A percentile compares a stretch with the other conserved stretches of the same genome.
phyloP scores from a whole-genome alignment of 495 filamentous ascomycete species.

The Xanthoparmelia taractica region DNA sequence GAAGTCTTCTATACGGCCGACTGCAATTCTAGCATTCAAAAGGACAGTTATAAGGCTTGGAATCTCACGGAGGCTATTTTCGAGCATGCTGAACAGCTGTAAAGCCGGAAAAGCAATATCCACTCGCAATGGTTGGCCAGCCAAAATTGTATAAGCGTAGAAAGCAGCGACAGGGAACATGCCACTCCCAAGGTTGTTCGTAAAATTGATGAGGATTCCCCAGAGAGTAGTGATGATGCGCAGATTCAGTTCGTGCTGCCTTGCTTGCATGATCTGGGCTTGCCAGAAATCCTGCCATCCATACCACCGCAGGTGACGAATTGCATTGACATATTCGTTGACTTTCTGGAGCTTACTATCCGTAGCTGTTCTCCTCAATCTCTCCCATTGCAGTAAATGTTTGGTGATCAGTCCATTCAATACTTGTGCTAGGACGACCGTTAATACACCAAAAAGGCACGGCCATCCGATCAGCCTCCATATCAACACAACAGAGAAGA shows the following conservation, averaged over 20 bases:
- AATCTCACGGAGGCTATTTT: conserved; percentile 59
- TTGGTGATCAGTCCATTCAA: conserved; percentile 58
- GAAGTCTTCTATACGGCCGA: conserved; percentile 72
- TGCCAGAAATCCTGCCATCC: conserved; percentile 81
- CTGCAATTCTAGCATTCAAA: conserved; percentile 65
- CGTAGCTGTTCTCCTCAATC: conserved; percentile 54
- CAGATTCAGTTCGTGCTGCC: conserved; percentile 58
- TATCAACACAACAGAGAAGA: conserved; percentile 60
- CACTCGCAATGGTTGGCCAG: conserved; percentile 55
- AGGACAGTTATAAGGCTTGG: conserved; percentile 62
- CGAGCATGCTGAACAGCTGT: conserved; percentile 67
- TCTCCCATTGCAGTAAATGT: conserved; percentile 53
- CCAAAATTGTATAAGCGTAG: conserved; percentile 65
- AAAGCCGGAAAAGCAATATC: conserved; percentile 78
- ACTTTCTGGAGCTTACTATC: conserved; percentile 66
- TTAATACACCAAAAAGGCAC: conserved; percentile 62
- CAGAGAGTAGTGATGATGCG: conserved; percentile 58
- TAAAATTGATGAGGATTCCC: conserved; percentile 47
- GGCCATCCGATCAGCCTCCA: conserved; percentile 71
- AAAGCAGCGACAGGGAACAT: conserved; percentile 73
- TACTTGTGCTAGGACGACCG: conserved; percentile 55
- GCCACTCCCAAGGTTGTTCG: conserved; percentile 57
- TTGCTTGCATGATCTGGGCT: conserved; percentile 58
- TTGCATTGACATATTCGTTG: conserved; percentile 73
- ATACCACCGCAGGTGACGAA: conserved; percentile 81